Evolutionary conservation across 2,329 filamentous ascomycete species (phyloP).

Genomic region (Diplocarpon mali): DNA sequence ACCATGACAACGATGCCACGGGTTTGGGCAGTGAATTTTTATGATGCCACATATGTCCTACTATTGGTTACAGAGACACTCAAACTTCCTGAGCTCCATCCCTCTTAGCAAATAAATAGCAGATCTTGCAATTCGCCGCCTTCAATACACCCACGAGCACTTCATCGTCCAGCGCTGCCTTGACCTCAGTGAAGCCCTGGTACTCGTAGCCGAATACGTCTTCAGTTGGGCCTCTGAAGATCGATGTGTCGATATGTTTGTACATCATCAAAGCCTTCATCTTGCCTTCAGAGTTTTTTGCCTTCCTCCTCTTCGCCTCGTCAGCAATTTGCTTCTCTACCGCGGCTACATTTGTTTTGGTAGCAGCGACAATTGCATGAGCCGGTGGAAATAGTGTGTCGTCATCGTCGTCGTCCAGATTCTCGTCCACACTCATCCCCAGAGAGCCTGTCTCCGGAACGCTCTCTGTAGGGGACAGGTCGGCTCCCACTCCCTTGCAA

Average conservation of each 20-base stretch:
- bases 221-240: constrained; percentile 26
- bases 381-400: constrained; percentile 18
- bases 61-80: background rate
- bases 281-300: constrained; percentile 28
- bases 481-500: constrained; percentile 44
- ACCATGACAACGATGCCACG: too few species aligned
- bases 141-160: constrained; percentile 37
- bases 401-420: constrained; percentile 24
- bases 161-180: constrained; percentile 36
- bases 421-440: constrained; percentile 3
- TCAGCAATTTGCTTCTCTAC: constrained; percentile 33
- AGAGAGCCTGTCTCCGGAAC: constrained; percentile 8
- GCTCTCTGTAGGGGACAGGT: constrained; percentile 9
- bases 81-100: constrained; percentile 3
- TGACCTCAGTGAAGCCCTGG: constrained; percentile 27
- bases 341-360: constrained; percentile 34
- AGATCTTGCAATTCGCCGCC: constrained; percentile 32
- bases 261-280: constrained; percentile 43
- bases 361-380: constrained; percentile 28
- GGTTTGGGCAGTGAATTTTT: too few species aligned
- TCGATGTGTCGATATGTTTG: constrained; percentile 37
- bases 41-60: too few species aligned
- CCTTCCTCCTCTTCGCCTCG: constrained; percentile 20
- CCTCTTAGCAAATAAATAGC: constrained; percentile 38
- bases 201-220: constrained; percentile 25